Evolutionary conservation across 306 rosid genomes (phyloP).

Genomic region (Sechiopsis laciniata): DNA sequence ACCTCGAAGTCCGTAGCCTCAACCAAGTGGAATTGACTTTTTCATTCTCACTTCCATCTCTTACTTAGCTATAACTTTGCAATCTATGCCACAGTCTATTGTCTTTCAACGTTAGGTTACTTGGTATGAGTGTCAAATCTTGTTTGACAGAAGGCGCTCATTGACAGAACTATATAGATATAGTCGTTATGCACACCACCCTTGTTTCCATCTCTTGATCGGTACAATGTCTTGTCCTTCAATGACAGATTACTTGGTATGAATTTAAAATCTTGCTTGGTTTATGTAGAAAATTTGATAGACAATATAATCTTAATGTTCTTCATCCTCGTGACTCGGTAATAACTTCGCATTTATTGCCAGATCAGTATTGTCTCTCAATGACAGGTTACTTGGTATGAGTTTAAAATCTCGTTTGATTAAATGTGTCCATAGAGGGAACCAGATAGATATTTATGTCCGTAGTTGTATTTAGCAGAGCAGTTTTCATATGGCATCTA

Average conservation of each 20-base stretch:
- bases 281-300: too few relatives aligned
- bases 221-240: too few relatives aligned
- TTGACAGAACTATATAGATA: neutral
- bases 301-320: too few relatives aligned
- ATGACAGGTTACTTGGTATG: neutral
- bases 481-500: constrained; percentile 4
- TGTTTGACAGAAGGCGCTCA: neutral
- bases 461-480: neutral
- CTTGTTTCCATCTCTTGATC: neutral
- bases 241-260: too few relatives aligned
- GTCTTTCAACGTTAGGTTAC: neutral
- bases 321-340: neutral
- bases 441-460: neutral
- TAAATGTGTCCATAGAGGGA: neutral
- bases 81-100: neutral
- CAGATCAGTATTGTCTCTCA: neutral
- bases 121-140: neutral
- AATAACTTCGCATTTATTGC: neutral
- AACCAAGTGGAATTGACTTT: too few relatives aligned
- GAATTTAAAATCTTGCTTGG: too few relatives aligned
- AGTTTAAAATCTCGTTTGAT: constrained; percentile 6
- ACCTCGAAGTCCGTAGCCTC: too few relatives aligned
- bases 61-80: neutral
- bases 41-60: neutral
- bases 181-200: neutral